Conservation (phyloP, 345 rosid genomes). For the Brassica incana region DNA sequence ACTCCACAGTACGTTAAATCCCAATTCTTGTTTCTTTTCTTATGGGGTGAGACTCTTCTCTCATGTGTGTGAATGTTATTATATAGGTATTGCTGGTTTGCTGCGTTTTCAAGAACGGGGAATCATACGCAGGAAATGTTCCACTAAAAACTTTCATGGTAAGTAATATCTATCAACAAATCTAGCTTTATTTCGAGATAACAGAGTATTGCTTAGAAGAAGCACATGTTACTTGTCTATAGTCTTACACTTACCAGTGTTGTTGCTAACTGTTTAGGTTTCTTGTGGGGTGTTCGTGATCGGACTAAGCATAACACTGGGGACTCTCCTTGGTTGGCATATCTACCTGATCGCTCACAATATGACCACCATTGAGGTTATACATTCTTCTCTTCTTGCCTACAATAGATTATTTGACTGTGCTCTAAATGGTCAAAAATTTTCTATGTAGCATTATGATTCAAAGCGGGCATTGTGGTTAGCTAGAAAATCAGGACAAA, state of each 20-base stretch:
- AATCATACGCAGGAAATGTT: constrained; percentile 42
- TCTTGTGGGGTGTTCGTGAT: constrained; percentile 50
- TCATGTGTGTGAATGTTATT: constrained; percentile 8
- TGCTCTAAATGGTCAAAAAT: too few species aligned
- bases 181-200: neutral
- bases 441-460: constrained; percentile 55
- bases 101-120: constrained; percentile 47
- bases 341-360: constrained; percentile 66
- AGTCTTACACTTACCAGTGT: neutral
- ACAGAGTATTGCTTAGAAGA: neutral
- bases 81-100: constrained; percentile 54
- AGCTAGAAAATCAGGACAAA: constrained; percentile 85
- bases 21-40: neutral
- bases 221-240: neutral
- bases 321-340: constrained; percentile 81
- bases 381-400: neutral
- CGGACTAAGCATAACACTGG: constrained; percentile 51
- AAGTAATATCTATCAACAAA: constrained; percentile 32
- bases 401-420: neutral
- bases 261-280: constrained; percentile 40
- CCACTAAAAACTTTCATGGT: constrained; percentile 54
- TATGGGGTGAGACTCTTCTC: neutral
- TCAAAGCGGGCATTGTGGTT: constrained; percentile 69
- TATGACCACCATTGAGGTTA: constrained; percentile 91
- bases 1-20: constrained; percentile 56